Evolutionary conservation across 768 basidiomycete species (phyloP), one percentile per base, ranked within the genome.

Genomic region (Imleria badia): DNA sequence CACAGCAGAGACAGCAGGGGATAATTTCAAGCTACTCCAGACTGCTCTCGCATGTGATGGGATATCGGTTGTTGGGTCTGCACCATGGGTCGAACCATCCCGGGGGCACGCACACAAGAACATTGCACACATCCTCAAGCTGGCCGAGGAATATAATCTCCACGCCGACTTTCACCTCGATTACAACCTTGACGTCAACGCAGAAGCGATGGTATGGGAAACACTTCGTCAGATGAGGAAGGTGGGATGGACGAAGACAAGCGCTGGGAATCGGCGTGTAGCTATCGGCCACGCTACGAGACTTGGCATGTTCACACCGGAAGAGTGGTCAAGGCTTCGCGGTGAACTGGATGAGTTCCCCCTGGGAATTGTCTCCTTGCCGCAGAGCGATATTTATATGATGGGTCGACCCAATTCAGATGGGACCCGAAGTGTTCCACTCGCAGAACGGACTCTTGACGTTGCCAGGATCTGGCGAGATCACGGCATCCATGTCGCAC

Each of bases 311-410:
- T 79, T 84, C 64, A 69, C 77, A 7, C 56, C 65, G 6, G 66
- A 61, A 36, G 73, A 85, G 61, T 82, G 83, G 81, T 60, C 62
- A 12, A 67, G 67, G 35, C 73, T 81, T 14, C 68, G 65, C n/a
- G 65, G 62, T 22, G 71, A 73, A 51, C 17, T 63, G 52, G 68
- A 70, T 5, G 71, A 67, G 15, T 72, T 84, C 23, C 79, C 83
- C 3, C 74, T 84, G 46, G 72, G 72, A 53, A 74, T 86, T 45
- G 79, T 86, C 8, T 78, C 80, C 6, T 71, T 87, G 22, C 84
- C 81, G 14, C 82, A 85, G 60, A 85, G 78, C 52, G 85, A 87
- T 59, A 73, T 86, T 62, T 87, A 86, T 71, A 86, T 86, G 80
- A 82, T 84, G 73, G 85, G 83, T 23, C 73, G 83, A 48, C 45